Evolutionary conservation across 495 filamentous ascomycete species (phyloP).

Genomic region (Annulohypoxylon moriforme): DNA sequence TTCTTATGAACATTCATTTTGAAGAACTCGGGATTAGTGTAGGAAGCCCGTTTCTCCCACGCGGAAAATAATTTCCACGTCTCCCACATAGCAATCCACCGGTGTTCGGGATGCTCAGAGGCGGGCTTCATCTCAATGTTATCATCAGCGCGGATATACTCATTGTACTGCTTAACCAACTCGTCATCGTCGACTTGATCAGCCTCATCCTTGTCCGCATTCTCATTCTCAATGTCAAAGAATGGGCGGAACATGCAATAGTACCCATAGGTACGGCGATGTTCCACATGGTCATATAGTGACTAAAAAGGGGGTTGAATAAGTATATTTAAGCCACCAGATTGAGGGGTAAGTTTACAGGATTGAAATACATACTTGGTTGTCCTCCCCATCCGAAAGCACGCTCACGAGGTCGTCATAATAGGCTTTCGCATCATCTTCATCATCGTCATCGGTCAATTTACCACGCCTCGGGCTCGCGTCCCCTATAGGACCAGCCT

Average conservation of each 20-base stretch:
- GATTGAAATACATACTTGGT: constrained; percentile 30
- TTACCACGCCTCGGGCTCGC: constrained; percentile 5
- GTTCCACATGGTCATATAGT: constrained; percentile 9
- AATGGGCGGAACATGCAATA: constrained; percentile 39
- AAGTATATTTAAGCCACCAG: not conserved
- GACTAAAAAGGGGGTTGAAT: constrained; percentile 15
- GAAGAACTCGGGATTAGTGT: constrained; percentile 40
- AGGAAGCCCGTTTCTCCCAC: constrained; percentile 36
- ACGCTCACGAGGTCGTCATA: constrained; percentile 12
- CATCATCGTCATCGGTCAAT: constrained; percentile 15
- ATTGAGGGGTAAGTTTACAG: not conserved
- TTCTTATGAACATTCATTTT: constrained; percentile 30
- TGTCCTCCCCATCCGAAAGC: constrained; percentile 21
- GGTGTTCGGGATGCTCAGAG: constrained; percentile 31
- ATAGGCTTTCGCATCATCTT: constrained; percentile 8
- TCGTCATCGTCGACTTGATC: constrained; percentile 35
- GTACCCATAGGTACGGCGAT: constrained; percentile 27
- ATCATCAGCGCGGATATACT: constrained; percentile 20
- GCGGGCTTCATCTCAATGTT: constrained; percentile 40
- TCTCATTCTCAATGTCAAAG: constrained; percentile 42
- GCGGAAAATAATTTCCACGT: constrained; percentile 37
- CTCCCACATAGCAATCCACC: constrained; percentile 39
- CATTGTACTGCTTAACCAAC: constrained; percentile 28
- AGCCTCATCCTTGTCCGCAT: constrained; percentile 26
- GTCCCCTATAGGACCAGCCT: constrained; percentile 17